Base-by-base conservation (phyloP, 2,329 filamentous ascomycete genomes). In the Penicillium sp. region DNA sequence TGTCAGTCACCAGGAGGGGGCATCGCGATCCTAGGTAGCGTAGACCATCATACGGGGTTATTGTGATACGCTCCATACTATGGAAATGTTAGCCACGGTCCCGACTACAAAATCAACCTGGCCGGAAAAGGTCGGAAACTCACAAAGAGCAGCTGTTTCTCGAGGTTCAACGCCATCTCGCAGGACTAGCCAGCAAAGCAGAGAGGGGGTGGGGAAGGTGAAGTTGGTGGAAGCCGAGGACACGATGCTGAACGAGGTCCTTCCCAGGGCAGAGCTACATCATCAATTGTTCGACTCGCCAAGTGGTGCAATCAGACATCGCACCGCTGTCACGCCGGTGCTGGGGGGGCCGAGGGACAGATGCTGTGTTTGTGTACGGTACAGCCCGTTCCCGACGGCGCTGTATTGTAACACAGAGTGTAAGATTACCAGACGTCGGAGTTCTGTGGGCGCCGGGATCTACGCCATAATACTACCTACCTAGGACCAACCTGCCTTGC, bases 41-140 rank as follows among this genome's bases (percentile, higher is more conserved):
- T 35, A 32, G 18, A 51, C 28, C 11, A 38, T 36, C 70, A 48
- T 74, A 85, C 81, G 50, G 79, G 74, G 62, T 84, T 76, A 62
- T 82, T 79, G 62, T 85, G 82, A 62, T 85, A 84, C 55, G 80
- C 74, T 56, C 82, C 82, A 73, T 85, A 85, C 82, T 85, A 43
- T 55, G 45, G 40, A 58, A 29, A 39, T 32, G 51, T 59, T 54
- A 57, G 56, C 54, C 50, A 44, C 42, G 13, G 39, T 43, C 26
- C 27, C 11, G 8, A 8, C 29, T 11, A 12, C 12, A 34, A 38
- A 43, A 43, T 39, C 28, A 38, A 34, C n/a, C 11, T 12, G 28
- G 25, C 11, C 43, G 18, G 42, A 47, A 35, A 50, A 47, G 39
- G 43, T 50, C 64, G 45, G 27, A 35, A 38, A 66, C 81, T 66